These are phyloP conservation scores for Rutidosis leptorrhynchoides DNA, from an alignment of 129 eudicot genomes.

Conservation along the genomic window DNA sequence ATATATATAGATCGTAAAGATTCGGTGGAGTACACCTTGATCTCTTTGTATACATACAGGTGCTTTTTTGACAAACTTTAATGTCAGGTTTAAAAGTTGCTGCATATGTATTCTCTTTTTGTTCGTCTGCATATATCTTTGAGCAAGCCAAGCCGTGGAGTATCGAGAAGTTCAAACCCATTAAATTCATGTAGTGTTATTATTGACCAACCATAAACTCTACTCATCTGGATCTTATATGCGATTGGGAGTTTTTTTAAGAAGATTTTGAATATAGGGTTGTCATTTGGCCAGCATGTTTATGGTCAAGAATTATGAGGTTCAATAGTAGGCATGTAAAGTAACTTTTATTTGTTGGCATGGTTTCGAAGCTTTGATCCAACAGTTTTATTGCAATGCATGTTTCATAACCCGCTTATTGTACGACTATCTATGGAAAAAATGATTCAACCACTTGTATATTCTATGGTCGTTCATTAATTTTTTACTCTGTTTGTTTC, in stretches of 20 bases:
- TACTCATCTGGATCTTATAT: conserved; percentile 17
- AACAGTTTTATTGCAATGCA: not conserved
- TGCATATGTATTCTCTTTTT: not conserved
- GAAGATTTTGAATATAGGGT: conserved; percentile 11
- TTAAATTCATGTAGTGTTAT: not conserved
- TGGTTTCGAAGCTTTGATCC: conserved; percentile 4
- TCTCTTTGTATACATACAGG: not conserved
- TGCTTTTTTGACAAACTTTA: not conserved
- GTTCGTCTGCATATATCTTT: conserved; percentile 11
- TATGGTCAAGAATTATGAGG: conserved; percentile 19
- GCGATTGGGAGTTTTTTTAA: conserved; percentile 3
- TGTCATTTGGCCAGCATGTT: not conserved
- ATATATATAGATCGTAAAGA: too few species aligned
- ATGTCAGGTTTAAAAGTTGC: conserved; percentile 20
- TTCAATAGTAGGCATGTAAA: conserved; percentile 17
- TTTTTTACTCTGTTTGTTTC: not conserved
- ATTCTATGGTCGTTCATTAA: not conserved
- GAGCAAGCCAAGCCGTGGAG: not conserved
- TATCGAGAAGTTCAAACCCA: conserved; percentile 8
- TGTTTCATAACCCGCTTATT: conserved; percentile 11
- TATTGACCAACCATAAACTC: not conserved
- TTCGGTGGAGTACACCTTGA: too few species aligned
- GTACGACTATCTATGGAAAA: not conserved
- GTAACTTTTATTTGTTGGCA: conserved; percentile 12
- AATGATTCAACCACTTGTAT: not conserved